Base-by-base conservation (phyloP, 2,329 filamentous ascomycete species). In the Emmonsiellopsis sp. region DNA sequence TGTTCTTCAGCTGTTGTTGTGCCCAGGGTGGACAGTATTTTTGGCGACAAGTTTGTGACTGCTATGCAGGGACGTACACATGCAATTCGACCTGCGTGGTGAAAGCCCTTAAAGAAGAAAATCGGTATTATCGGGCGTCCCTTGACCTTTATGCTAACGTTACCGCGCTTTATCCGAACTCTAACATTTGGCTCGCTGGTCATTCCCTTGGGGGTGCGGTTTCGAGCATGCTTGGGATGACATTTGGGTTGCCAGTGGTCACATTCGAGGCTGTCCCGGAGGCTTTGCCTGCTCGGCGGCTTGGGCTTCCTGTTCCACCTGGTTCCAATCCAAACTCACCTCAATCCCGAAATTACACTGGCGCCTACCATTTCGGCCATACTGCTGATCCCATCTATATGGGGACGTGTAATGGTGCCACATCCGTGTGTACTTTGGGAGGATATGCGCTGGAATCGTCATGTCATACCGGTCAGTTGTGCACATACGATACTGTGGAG, bases 1-100 rank as follows among this genome's bases (percentile, higher is more conserved):
- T 98, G 8, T 95, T 95, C 71, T 96, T 96, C 73, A 95, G 91
- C 66, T 98, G 93, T 73, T 98, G 93, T 70, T 98, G 93, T 71
- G 93, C 84, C 3, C 90, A 96, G 71, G 91, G 94, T 62, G 90
- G 91, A 0, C 89, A 90, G 59, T 90, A 85, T 73, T 83, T 90
- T 13, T 96, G 90, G 85, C 85, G 87, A 56, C 86, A 94, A 67
- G 90, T 95, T 53, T 98, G 93, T 71, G 87, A 95, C 68, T 98
- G 93, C 67, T 89, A 90, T 57, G 88, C 87, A 1, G 82, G 83
- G 9, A 89, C 90, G 1, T 97, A 90, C 66, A 85, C 85, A 11
- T 96, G 91, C 76, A 96, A 97, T 74, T 85, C 89, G 61, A 95
- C 91, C 0, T 98, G 93, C 66, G 83, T 98, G 3, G 78, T 81